phyloP scores from a whole-genome alignment of 331 rosid species.

The Quercus phellos region DNA sequence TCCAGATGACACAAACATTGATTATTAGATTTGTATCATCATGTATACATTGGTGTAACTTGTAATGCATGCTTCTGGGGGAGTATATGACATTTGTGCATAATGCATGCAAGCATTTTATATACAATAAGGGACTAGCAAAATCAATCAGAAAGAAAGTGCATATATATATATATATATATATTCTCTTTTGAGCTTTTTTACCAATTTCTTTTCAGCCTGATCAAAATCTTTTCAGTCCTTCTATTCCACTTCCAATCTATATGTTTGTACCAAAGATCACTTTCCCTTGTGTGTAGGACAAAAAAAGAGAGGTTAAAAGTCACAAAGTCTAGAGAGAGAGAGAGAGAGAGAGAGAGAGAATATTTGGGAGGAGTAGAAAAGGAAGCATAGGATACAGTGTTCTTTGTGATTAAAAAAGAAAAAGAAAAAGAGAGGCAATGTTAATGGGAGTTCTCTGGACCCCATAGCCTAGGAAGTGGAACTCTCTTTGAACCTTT shows the following conservation, averaged over 20 bases:
- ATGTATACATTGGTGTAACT: too few species aligned
- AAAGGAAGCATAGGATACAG: neutral
- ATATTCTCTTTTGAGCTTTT: neutral
- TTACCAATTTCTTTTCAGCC: slow-evolving; percentile 13
- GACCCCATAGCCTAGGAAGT: slow-evolving; percentile 25
- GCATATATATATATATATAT: too few species aligned
- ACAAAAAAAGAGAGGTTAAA: slow-evolving; percentile 5
- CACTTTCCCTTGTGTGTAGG: slow-evolving; percentile 7
- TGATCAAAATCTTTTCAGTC: slow-evolving; percentile 28
- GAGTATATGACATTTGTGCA: too few species aligned
- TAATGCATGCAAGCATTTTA: too few species aligned
- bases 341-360: neutral
- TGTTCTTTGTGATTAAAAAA: neutral
- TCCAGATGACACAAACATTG: too few species aligned
- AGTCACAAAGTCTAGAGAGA: slow-evolving; percentile 2
- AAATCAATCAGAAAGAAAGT: too few species aligned
- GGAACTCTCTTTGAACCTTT: neutral
- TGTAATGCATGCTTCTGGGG: too few species aligned
- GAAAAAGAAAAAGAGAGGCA: neutral
- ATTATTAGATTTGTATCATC: too few species aligned
- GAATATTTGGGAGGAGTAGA: neutral
- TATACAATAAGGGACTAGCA: too few species aligned
- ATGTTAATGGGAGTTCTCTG: neutral
- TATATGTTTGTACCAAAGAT: neutral
- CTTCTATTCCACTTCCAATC: slow-evolving; percentile 50